These are phyloP conservation scores for Lecanosticta acicola DNA, from an alignment of 2,329 filamentous ascomycete species.

Conservation along the genomic window DNA sequence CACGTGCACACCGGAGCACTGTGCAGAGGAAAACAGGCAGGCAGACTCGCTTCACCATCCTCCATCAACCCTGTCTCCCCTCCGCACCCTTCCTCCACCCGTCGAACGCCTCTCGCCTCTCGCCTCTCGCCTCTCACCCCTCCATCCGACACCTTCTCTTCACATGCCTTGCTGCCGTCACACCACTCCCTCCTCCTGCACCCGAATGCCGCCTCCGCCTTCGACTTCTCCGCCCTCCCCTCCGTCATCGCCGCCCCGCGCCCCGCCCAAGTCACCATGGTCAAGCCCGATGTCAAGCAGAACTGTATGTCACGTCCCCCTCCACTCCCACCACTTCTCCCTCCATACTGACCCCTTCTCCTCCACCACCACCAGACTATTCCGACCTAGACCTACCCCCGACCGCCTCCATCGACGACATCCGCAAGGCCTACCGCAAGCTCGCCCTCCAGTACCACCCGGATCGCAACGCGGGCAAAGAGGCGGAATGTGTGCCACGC, in stretches of 20 bases:
- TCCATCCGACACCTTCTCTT: not conserved
- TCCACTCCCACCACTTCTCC: not conserved
- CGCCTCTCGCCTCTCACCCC: no score
- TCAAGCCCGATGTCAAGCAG: slow-evolving; percentile 32
- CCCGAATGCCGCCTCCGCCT: no score
- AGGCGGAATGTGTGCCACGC: slow-evolving; percentile 70
- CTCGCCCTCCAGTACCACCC: slow-evolving; percentile 82
- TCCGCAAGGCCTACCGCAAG: slow-evolving; percentile 82
- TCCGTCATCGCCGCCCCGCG: not conserved
- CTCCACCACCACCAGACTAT: slow-evolving; percentile 41
- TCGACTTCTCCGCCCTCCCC: no score
- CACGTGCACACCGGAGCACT: no score
- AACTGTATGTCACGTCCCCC: slow-evolving; percentile 17
- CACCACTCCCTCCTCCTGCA: not conserved
- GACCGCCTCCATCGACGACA: slow-evolving; percentile 64
- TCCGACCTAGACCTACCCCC: slow-evolving; percentile 69
- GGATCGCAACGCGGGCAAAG: slow-evolving; percentile 78
- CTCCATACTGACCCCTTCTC: slow-evolving; percentile 6
- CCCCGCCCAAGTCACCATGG: slow-evolving; percentile 23
- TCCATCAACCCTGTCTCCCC: no score
- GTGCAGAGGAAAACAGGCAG: no score
- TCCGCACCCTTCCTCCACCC: no score
- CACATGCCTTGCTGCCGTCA: not conserved
- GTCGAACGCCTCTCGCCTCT: no score
- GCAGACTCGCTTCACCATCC: no score